Evolutionary conservation across 2,329 filamentous ascomycete species (phyloP).

Genomic region (Aspergillus phoenicis): DNA sequence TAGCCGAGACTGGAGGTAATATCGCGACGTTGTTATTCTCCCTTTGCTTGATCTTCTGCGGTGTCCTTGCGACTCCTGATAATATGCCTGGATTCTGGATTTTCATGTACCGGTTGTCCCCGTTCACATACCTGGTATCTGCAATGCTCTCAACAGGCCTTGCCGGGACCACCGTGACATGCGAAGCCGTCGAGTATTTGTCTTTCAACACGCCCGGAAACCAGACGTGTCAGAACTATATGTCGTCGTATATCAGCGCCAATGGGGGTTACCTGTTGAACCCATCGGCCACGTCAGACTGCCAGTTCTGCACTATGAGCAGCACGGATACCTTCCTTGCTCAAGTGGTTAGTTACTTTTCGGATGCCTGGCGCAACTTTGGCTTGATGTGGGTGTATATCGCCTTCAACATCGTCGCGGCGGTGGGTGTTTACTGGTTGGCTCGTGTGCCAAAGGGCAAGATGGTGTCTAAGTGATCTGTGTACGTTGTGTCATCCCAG

Average conservation of each 20-base stretch:
- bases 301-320: conserved; percentile 52
- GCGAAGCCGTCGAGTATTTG: conserved; percentile 34
- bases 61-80: conserved; percentile 53
- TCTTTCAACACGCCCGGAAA: conserved; percentile 54
- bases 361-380: conserved; percentile 66
- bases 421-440: conserved; percentile 63
- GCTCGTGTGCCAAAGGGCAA: conserved; percentile 55
- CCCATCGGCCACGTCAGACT: conserved; percentile 46
- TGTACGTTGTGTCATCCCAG: no score
- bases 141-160: conserved; percentile 45
- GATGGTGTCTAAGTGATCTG: conserved; percentile 11
- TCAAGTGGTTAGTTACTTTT: conserved; percentile 43
- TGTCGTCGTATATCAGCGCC: conserved; percentile 41
- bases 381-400: conserved; percentile 70
- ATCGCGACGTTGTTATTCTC: conserved; percentile 63
- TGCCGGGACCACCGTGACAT: conserved; percentile 29
- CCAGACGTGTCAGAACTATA: conserved; percentile 61
- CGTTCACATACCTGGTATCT: conserved; percentile 63
- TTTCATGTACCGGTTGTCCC: conserved; percentile 72
- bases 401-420: conserved; percentile 61
- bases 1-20: conserved; percentile 67
- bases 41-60: conserved; percentile 62
- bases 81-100: conserved; percentile 72
- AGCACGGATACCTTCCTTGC: conserved; percentile 53
- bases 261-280: conserved; percentile 49